Percentiles rank a stretch among this genome's conserved stretches.
Conservation (phyloP, 1,284 basidiomycete genomes). For the Abortiporus biennis region DNA sequence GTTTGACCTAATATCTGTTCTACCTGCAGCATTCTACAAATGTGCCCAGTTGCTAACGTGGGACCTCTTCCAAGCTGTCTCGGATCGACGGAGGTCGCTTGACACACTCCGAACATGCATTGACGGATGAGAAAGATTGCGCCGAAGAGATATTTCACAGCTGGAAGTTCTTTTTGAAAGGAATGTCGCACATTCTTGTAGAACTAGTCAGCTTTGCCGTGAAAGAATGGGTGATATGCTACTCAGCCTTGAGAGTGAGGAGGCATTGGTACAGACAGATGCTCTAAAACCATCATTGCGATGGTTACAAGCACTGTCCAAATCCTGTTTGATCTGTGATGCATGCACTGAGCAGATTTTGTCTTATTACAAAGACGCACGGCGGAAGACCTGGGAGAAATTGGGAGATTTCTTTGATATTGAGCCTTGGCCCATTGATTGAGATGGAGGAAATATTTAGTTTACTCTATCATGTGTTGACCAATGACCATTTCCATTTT, state of each 20-base stretch:
- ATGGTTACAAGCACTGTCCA: too few species aligned
- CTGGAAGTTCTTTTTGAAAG: not conserved
- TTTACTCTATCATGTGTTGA: too few species aligned
- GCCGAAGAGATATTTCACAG: too few species aligned
- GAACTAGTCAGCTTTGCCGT: not conserved
- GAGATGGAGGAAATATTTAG: too few species aligned
- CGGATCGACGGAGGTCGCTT: too few species aligned
- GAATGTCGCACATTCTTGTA: not conserved
- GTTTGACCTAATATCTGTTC: not conserved
- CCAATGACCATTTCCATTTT: too few species aligned
- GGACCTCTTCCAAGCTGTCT: not conserved
- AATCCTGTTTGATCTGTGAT: not conserved
- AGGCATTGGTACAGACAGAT: too few species aligned
- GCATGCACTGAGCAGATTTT: not conserved
- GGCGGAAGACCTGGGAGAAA: not conserved
- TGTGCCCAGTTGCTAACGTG: not conserved
- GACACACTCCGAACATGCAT: too few species aligned
- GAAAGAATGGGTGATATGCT: not conserved
- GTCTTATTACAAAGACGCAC: not conserved
- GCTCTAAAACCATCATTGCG: too few species aligned
- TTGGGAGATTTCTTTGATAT: not conserved
- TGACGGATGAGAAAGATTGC: too few species aligned
- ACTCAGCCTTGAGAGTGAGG: not conserved
- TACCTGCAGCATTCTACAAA: not conserved
- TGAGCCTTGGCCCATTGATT: not conserved